Evolutionary conservation across 495 filamentous ascomycete species (phyloP).

Genomic region (Massariosphaeria phaeospora): DNA sequence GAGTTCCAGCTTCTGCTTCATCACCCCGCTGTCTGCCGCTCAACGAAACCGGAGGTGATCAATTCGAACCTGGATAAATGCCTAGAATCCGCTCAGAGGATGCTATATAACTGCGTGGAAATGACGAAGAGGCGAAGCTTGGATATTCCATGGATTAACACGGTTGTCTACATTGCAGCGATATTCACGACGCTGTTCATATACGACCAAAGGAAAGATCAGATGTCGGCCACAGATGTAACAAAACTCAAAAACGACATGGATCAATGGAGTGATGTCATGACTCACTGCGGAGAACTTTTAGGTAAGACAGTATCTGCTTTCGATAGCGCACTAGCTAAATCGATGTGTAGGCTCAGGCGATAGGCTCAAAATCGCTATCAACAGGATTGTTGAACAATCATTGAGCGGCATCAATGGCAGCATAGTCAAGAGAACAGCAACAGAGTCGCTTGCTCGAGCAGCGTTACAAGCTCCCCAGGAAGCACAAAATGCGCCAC

Average conservation of each 20-base stretch:
- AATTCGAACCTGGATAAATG: constrained; percentile 63
- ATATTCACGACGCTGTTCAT: constrained; percentile 69
- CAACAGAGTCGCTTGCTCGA: constrained; percentile 24
- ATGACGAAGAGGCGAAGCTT: constrained; percentile 60
- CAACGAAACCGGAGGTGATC: constrained; percentile 55
- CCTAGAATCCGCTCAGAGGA: constrained; percentile 58
- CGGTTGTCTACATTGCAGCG: constrained; percentile 65
- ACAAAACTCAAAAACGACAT: constrained; percentile 58
- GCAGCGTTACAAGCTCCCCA: constrained; percentile 23
- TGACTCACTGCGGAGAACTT: constrained; percentile 58
- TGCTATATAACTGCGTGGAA: constrained; percentile 56
- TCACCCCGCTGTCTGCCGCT: constrained; percentile 66
- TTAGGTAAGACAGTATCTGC: constrained; percentile 49
- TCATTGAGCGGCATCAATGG: constrained; percentile 24
- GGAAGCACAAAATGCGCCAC: neutral
- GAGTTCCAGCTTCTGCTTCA: constrained; percentile 54
- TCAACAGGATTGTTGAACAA: constrained; percentile 26
- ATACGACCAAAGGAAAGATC: constrained; percentile 58
- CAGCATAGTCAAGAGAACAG: constrained; percentile 25
- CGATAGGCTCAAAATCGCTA: constrained; percentile 23
- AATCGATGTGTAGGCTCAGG: constrained; percentile 40
- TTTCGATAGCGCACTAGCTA: neutral
- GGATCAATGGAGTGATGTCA: constrained; percentile 61
- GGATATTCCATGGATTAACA: constrained; percentile 78
- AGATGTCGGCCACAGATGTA: constrained; percentile 53